Evolutionary conservation across 345 rosid genomes (phyloP), one percentile per base, ranked within the genome.

Genomic region (Syzygium jambos): DNA sequence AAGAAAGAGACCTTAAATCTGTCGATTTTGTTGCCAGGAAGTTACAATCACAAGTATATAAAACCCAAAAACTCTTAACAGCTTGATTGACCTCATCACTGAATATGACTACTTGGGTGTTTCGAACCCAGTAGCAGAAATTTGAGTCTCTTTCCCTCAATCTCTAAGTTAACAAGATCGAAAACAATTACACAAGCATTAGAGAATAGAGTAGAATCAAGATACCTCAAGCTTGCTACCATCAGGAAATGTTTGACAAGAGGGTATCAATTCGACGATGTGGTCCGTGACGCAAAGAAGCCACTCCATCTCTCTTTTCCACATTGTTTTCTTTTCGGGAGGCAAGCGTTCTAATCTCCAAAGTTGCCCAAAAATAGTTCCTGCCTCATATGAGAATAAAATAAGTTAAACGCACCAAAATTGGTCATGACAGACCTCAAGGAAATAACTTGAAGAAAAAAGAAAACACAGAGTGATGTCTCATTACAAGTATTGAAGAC

Each of bases 231-330:
- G 95, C 91, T 96, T 96, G 87, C 90, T 94, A 65, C 99, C 99
- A 87, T 95, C 98, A 1, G 98, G 95, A 87, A 94, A 95, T 41
- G 98, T 95, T 91, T 98, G 99, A 87, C 96, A 96, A 38, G 98
- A 95, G 29, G 99, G 99, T 46, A 93, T 94, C 90, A 98, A 90
- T 86, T 98, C 99, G 57, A 98, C 99, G 29, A 98, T 95, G 88
- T 98, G 98, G 89, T 96, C 98, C 84, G 98, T 93, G 52, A 96
- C 99, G 82, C 95, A 91, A 80, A 95, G 94, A 89, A 93, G 93
- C 93, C 96, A 96, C 85, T 95, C 99, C 96, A 95, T 96, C 90
- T 98, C 99, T 85, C 99, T 95, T 89, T 92, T 87, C 99, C 99
- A 98, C 98, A 98, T 95, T 3, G 94, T 90, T 87, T 93, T 96